phyloP scores from a whole-genome alignment of 305 asterid genomes.

The Rubia balearica region DNA sequence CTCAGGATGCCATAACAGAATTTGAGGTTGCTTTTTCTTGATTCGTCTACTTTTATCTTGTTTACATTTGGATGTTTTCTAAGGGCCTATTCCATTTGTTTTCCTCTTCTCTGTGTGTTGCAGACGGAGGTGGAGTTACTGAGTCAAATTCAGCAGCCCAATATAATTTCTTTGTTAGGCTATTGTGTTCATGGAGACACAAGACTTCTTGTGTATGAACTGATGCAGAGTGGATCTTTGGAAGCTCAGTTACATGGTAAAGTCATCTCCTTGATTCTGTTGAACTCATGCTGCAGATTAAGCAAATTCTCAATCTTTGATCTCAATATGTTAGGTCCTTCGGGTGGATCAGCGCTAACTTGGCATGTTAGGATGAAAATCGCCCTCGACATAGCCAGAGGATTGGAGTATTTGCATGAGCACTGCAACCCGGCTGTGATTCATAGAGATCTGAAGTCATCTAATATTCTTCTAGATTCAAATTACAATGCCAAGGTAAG shows the following conservation, averaged over 20 bases:
- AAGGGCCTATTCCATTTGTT: neutral
- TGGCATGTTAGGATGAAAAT: constrained; percentile 59
- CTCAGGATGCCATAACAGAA: constrained; percentile 37
- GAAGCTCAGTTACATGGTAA: constrained; percentile 72
- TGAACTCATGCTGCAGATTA: neutral
- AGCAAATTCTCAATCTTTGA: constrained; percentile 17
- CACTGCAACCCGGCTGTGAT: constrained; percentile 63
- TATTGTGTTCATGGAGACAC: constrained; percentile 48
- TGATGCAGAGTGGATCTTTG: constrained; percentile 66
- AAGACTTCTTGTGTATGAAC: constrained; percentile 59
- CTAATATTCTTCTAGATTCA: constrained; percentile 73
- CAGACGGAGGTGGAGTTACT: constrained; percentile 64
- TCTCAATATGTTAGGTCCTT: constrained; percentile 36
- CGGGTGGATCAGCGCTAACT: constrained; percentile 53
- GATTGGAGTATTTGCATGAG: constrained; percentile 65
- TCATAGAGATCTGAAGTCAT: constrained; percentile 81
- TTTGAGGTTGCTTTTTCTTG: constrained; percentile 45
- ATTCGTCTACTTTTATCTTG: neutral
- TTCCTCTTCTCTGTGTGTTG: constrained; percentile 15
- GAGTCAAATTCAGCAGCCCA: constrained; percentile 64
- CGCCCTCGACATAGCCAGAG: constrained; percentile 76
- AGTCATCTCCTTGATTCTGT: neutral
- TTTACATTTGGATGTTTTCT: neutral
- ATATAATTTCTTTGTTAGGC: constrained; percentile 56
- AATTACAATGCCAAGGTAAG: constrained; percentile 70